phyloP scores from a whole-genome alignment of 2,329 filamentous ascomycete species.

The Trichoderma guizhouense region DNA sequence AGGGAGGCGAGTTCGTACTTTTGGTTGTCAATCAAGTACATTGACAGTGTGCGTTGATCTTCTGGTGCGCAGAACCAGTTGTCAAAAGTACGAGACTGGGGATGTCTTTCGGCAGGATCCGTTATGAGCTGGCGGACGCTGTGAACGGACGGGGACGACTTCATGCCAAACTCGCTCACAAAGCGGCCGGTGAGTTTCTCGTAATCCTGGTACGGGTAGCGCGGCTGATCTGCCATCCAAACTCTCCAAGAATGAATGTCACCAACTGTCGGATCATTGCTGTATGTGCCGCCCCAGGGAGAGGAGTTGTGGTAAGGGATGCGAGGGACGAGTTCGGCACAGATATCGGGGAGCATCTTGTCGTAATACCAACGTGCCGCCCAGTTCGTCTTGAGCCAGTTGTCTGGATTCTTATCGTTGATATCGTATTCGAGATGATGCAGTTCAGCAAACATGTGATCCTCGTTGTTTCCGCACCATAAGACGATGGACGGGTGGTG shows the following conservation, averaged over 20 bases:
- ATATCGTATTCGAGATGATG: slow-evolving; percentile 58
- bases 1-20: background rate
- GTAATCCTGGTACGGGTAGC: slow-evolving; percentile 13
- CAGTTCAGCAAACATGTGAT: slow-evolving; percentile 22
- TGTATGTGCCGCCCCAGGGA: background rate
- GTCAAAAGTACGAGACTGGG: slow-evolving; percentile 12
- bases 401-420: slow-evolving; percentile 70
- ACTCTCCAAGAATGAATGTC: slow-evolving; percentile 12
- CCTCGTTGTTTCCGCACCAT: slow-evolving; percentile 78
- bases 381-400: slow-evolving; percentile 73
- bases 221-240: slow-evolving; percentile 11
- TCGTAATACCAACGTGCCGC: slow-evolving; percentile 77
- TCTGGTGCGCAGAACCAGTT: slow-evolving; percentile 11
- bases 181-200: slow-evolving; percentile 14
- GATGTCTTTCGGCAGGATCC: slow-evolving; percentile 2
- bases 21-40: slow-evolving; percentile 15
- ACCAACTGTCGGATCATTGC: slow-evolving; percentile 1
- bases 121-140: slow-evolving; percentile 5
- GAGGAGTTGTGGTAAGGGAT: slow-evolving; percentile 49
- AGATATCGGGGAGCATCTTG: slow-evolving; percentile 66
- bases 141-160: background rate
- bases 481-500: slow-evolving; percentile 67
- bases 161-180: slow-evolving; percentile 17
- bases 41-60: slow-evolving; percentile 9
- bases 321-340: slow-evolving; percentile 56